Evolutionary conservation across 2,329 filamentous ascomycete genomes (phyloP).

Genomic region (Dothiorella sarmentorum): DNA sequence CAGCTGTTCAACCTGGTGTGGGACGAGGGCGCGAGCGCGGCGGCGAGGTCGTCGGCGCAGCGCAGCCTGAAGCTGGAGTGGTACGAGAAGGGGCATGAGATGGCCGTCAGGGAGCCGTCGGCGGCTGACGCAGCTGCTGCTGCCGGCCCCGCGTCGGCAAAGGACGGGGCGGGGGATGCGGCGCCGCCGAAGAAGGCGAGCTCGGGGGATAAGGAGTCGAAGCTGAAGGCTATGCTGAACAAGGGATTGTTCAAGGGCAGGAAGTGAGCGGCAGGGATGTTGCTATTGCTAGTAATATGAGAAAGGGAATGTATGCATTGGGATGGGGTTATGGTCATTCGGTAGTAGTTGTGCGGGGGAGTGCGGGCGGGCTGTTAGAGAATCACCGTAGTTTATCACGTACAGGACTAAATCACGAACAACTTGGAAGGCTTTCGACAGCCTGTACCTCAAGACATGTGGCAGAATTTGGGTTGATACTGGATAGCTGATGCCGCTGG

Average conservation of each 20-base stretch:
- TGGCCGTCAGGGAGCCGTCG: constrained; percentile 59
- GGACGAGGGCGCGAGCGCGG: constrained; percentile 59
- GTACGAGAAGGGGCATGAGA: constrained; percentile 60
- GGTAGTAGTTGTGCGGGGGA: neutral
- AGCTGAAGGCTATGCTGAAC: constrained; percentile 37
- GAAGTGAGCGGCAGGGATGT: neutral
- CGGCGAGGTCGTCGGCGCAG: constrained; percentile 51
- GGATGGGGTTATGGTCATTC: constrained; percentile 15
- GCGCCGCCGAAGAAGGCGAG: constrained; percentile 28
- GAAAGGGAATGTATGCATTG: constrained; percentile 23
- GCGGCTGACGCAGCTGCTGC: constrained; percentile 20
- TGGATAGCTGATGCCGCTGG: no score
- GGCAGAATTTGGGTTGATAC: no score
- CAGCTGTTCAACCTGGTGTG: constrained; percentile 76
- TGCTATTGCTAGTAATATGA: constrained; percentile 3
- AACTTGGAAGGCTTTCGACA: no score
- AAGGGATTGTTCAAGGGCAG: constrained; percentile 34
- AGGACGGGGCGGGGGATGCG: neutral
- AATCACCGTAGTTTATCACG: neutral
- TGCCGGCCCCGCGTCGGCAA: constrained; percentile 20
- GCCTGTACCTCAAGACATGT: no score
- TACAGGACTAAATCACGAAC: no score
- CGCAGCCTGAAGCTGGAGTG: constrained; percentile 58
- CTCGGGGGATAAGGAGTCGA: constrained; percentile 38
- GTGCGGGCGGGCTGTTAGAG: constrained; percentile 19